These are phyloP conservation scores for Anthoceros angustus DNA, from an alignment of 225 moss, liverwort and hornwort species.

Conservation along the genomic window DNA sequence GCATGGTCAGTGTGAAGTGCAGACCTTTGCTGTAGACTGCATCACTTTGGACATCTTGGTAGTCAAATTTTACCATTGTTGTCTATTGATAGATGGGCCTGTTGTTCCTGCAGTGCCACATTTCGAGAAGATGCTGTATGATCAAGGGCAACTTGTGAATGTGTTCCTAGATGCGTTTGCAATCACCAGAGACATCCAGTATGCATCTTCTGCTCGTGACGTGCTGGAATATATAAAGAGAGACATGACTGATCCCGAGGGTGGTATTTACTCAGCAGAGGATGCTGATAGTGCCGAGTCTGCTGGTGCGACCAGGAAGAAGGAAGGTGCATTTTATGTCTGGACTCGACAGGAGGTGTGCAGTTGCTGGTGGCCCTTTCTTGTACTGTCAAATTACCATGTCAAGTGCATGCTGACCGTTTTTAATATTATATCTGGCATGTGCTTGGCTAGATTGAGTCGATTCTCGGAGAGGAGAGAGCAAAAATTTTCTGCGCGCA, in stretches of 20 bases:
- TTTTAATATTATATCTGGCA: background rate
- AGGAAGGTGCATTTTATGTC: conserved; percentile 83
- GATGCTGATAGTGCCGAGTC: conserved; percentile 90
- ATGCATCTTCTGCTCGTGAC: conserved; percentile 55
- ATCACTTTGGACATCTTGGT: background rate
- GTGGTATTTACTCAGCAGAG: conserved; percentile 90
- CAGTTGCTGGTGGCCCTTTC: background rate
- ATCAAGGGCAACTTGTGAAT: conserved; percentile 93
- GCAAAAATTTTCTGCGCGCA: conserved; percentile 53
- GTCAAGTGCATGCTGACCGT: background rate
- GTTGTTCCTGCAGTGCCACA: conserved; percentile 57
- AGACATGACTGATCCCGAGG: conserved; percentile 66
- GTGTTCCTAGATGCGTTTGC: conserved; percentile 79
- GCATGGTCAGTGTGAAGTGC: conserved; percentile 39
- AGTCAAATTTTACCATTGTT: background rate
- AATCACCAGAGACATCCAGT: conserved; percentile 48
- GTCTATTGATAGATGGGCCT: background rate
- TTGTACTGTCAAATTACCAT: background rate
- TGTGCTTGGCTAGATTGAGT: conserved; percentile 45
- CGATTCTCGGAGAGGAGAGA: conserved; percentile 55
- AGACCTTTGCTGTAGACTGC: too few species aligned
- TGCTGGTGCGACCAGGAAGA: conserved; percentile 40
- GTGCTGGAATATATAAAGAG: conserved; percentile 71
- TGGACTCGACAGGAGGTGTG: conserved; percentile 87
- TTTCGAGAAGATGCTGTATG: conserved; percentile 98